These are phyloP conservation scores for Russula sp. DNA, from an alignment of 768 basidiomycete species.

Conservation along the genomic window DNA sequence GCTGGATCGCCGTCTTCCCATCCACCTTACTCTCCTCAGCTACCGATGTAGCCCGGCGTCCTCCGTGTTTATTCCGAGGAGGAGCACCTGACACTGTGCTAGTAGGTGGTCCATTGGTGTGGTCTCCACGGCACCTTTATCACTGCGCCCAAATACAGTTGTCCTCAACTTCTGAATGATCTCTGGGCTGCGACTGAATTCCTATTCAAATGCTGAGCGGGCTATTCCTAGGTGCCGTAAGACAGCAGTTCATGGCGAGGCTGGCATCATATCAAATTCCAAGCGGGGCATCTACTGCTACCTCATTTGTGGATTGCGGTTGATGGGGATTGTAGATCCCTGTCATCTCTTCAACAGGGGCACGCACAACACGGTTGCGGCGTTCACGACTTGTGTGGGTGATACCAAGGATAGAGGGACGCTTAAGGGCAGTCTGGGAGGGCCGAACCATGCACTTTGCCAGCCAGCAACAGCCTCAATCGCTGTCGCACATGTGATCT, in stretches of 20 bases:
- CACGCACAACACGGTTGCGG: background rate
- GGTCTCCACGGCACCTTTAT: too few species aligned
- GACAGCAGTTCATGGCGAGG: background rate
- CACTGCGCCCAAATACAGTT: too few species aligned
- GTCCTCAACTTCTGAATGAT: too few species aligned
- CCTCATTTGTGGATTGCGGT: background rate
- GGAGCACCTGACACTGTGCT: too few species aligned
- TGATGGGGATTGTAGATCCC: background rate
- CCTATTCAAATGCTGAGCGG: background rate
- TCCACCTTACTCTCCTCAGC: too few species aligned
- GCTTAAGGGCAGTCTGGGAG: background rate
- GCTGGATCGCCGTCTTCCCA: background rate
- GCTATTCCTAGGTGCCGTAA: background rate
- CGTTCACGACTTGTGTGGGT: background rate
- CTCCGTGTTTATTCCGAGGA: too few species aligned
- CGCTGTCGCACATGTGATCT: background rate
- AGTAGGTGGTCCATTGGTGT: too few species aligned
- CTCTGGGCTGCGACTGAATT: background rate
- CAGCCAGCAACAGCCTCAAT: constrained; percentile 2
- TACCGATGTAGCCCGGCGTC: too few species aligned
- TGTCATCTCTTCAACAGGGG: constrained; percentile 3
- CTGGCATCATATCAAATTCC: background rate
- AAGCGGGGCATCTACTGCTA: background rate
- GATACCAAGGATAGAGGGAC: constrained; percentile 2
- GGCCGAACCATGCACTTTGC: background rate